phyloP scores from a whole-genome alignment of 805 yeast genomes.

The Grigorovia transvaalensis region DNA sequence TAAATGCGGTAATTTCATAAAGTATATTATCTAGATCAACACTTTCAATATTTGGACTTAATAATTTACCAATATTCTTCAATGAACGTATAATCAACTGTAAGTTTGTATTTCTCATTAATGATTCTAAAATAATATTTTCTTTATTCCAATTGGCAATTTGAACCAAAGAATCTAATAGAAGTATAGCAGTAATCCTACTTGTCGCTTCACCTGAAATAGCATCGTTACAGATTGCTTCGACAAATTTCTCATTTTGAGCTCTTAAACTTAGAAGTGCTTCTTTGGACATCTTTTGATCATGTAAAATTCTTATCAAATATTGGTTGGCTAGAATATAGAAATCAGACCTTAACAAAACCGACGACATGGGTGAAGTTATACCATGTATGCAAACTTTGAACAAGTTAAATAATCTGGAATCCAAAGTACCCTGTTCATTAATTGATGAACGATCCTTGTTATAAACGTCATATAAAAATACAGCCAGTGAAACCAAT shows the following conservation, averaged over 20 bases:
- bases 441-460: constrained; percentile 31
- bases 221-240: constrained; percentile 65
- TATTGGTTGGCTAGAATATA: constrained; percentile 65
- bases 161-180: constrained; percentile 58
- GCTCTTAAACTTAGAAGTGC: constrained; percentile 43
- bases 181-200: constrained; percentile 63
- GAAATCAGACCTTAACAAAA: constrained; percentile 63
- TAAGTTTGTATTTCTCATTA: constrained; percentile 58
- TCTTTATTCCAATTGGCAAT: constrained; percentile 41
- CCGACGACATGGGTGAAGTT: constrained; percentile 55
- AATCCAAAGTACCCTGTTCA: constrained; percentile 33
- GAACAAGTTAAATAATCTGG: constrained; percentile 58
- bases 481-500: constrained; percentile 63
- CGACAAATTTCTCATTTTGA: constrained; percentile 54
- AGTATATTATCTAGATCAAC: constrained; percentile 44
- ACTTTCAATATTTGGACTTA: constrained; percentile 31
- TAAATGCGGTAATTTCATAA: constrained; percentile 70
- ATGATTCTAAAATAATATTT: constrained; percentile 46
- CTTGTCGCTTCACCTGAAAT: constrained; percentile 68
- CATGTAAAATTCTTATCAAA: constrained; percentile 39
- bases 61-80: constrained; percentile 56
- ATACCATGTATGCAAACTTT: constrained; percentile 68
- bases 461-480: constrained; percentile 54
- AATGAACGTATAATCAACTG: constrained; percentile 55
- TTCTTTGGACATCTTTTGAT: constrained; percentile 35